Percentiles rank a stretch among this genome's conserved stretches.
These are phyloP conservation scores for Cadophora sp. DNA, from an alignment of 2,329 filamentous ascomycete genomes.

Conservation along the genomic window DNA sequence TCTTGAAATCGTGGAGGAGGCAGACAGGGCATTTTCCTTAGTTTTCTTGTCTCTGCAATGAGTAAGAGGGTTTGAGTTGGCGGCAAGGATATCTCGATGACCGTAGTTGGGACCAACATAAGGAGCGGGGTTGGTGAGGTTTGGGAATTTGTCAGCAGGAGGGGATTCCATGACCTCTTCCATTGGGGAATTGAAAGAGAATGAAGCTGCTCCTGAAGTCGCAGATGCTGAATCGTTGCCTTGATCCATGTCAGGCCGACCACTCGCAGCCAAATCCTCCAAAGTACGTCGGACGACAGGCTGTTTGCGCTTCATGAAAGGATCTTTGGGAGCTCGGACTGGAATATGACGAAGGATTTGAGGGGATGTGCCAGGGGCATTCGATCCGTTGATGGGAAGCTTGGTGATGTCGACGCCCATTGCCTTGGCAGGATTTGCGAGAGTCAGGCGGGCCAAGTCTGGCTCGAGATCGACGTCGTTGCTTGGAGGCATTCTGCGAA, in stretches of 20 bases:
- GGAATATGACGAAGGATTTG: too few species aligned
- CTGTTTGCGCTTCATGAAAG: neutral
- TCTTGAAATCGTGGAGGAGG: slow-evolving; percentile 3
- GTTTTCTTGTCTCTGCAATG: neutral
- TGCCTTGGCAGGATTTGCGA: neutral
- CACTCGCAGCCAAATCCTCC: neutral
- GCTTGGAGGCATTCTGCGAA: neutral
- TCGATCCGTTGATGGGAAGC: neutral
- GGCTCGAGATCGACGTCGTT: neutral
- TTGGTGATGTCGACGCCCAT: neutral
- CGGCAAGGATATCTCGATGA: slow-evolving; percentile 1
- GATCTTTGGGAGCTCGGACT: too few species aligned
- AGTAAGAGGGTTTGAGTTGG: neutral
- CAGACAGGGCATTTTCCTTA: neutral
- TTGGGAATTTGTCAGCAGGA: neutral
- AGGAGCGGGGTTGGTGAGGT: neutral
- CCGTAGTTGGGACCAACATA: neutral
- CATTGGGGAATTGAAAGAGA: neutral
- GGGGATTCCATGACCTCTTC: too few species aligned
- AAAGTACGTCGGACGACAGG: neutral
- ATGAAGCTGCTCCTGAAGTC: neutral
- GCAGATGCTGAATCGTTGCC: neutral
- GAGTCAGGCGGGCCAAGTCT: neutral
- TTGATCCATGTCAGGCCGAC: too few species aligned
- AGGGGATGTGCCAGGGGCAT: neutral